Conservation (phyloP, 73 alveolate species). For the Paramecium pentaurelia region DNA sequence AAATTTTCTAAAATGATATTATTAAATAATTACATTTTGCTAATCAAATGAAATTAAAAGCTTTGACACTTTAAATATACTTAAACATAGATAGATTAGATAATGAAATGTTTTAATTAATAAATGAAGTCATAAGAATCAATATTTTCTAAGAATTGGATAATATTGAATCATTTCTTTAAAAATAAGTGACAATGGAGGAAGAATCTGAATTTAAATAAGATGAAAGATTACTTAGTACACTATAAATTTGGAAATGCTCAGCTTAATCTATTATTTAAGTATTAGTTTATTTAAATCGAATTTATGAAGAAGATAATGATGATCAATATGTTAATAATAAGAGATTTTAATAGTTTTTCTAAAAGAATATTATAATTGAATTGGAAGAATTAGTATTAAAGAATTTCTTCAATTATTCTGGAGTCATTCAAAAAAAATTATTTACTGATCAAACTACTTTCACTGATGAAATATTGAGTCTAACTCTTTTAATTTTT, state of each 20-base stretch:
- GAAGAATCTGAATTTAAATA: background rate
- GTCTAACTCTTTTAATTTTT: background rate
- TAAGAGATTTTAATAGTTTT: background rate
- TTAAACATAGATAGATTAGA: background rate
- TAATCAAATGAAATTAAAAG: background rate
- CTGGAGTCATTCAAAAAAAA: background rate
- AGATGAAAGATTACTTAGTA: slow-evolving; percentile 6
- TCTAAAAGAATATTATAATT: background rate
- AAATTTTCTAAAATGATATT: background rate
- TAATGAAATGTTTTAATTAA: background rate
- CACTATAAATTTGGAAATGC: slow-evolving; percentile 31
- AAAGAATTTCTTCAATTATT: background rate
- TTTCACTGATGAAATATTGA: background rate
- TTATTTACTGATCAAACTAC: background rate
- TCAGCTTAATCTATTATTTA: slow-evolving; percentile 12
- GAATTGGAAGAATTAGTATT: background rate
- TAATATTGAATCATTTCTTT: slow-evolving; percentile 8
- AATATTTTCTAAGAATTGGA: background rate
- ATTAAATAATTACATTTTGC: background rate
- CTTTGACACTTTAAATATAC: background rate
- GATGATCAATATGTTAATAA: background rate
- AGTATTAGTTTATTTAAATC: background rate
- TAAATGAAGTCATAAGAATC: background rate
- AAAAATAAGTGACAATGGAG: background rate
- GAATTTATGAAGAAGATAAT: slow-evolving; percentile 13